Base-by-base conservation (phyloP, 169 alveolate genomes). In the Eimeria sp. region DNA sequence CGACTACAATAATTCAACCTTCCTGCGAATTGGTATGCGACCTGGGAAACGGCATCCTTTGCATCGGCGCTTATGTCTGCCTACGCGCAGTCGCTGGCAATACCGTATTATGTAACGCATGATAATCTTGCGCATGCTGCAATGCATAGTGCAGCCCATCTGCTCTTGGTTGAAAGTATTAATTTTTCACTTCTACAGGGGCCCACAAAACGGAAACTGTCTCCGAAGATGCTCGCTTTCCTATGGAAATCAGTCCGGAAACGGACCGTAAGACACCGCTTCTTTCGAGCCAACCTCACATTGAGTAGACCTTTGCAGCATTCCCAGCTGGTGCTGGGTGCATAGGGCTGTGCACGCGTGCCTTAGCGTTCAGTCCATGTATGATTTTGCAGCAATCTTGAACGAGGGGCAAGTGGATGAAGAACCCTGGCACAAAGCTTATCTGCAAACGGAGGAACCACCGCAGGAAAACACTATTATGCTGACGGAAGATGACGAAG, bases 401-500 rank as follows among this genome's bases (percentile, higher is more conserved):
- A 25, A 61, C 34, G 89, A 58, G 70, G 78, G 63, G 51, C 65
- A n/a, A 40, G 83, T 58, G 34, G 95, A 89, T n/a, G 90, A 76
- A 75, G 90, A 67, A 18, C 88, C 89, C 20, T 72, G 91, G 83
- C 82, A 34, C 34, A 83, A 72, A 72, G 75, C 45, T 3, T 58
- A 90, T 70, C 61, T 27, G 25, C 91, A 76, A 78, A 27, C 70
- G 20, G 82, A 34, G 67, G 72, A 78, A 25, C 84, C 91, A 16
- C 84, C 90, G n/a, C 49, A 34, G 80, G 95, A 92, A 25, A 51
- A 76, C 73, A 82, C 78, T 20, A 78, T 80, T 16, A 30, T 61
- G 49, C 25, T 75, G 63, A 51, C 67, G 49, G 95, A 72, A 43
- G 67, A 49, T 40, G 95, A 92, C 90, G 90, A 75, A 30, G 86